Percentiles rank a stretch among this genome's conserved stretches.
Conservation (phyloP, 2,329 filamentous ascomycete genomes). For the Beauveria medogensis region DNA sequence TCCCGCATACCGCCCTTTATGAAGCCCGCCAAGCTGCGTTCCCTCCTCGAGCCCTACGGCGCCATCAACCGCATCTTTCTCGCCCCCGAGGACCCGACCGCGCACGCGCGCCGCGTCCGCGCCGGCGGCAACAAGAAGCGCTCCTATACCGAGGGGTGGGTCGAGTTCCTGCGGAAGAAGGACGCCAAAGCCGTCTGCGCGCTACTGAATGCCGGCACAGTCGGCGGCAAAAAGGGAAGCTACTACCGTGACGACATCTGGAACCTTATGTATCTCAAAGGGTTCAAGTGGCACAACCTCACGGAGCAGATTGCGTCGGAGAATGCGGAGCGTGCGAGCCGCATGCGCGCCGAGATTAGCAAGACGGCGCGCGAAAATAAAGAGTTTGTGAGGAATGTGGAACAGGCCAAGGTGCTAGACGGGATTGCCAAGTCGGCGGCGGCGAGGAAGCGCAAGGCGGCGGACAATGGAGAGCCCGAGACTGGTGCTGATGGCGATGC, state of each 20-base stretch:
- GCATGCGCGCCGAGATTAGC: slow-evolving; percentile 70
- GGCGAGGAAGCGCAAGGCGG: slow-evolving; percentile 35
- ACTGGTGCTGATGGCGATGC: slow-evolving; percentile 15
- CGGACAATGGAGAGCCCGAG: slow-evolving; percentile 19
- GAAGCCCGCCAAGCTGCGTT: slow-evolving; percentile 71
- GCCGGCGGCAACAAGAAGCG: slow-evolving; percentile 77
- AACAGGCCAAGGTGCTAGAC: slow-evolving; percentile 71
- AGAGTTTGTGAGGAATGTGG: slow-evolving; percentile 70
- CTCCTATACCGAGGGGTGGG: slow-evolving; percentile 77
- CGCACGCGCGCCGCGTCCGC: slow-evolving; percentile 58
- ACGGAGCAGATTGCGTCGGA: slow-evolving; percentile 75
- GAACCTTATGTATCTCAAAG: slow-evolving; percentile 73
- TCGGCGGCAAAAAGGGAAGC: slow-evolving; percentile 75
- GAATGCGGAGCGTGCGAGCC: slow-evolving; percentile 68
- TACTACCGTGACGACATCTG: slow-evolving; percentile 84
- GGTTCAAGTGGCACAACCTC: slow-evolving; percentile 72
- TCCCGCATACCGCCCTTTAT: slow-evolving; percentile 83
- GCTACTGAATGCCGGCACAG: slow-evolving; percentile 66
- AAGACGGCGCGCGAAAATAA: slow-evolving; percentile 73
- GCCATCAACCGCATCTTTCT: slow-evolving; percentile 71
- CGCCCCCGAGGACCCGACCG: slow-evolving; percentile 62
- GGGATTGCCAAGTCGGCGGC: slow-evolving; percentile 48
- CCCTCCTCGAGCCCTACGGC: slow-evolving; percentile 68
- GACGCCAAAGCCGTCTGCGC: slow-evolving; percentile 72
- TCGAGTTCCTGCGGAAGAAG: slow-evolving; percentile 69